phyloP scores from a whole-genome alignment of 1,284 basidiomycete genomes.

The Ceratobasidium sp. region DNA sequence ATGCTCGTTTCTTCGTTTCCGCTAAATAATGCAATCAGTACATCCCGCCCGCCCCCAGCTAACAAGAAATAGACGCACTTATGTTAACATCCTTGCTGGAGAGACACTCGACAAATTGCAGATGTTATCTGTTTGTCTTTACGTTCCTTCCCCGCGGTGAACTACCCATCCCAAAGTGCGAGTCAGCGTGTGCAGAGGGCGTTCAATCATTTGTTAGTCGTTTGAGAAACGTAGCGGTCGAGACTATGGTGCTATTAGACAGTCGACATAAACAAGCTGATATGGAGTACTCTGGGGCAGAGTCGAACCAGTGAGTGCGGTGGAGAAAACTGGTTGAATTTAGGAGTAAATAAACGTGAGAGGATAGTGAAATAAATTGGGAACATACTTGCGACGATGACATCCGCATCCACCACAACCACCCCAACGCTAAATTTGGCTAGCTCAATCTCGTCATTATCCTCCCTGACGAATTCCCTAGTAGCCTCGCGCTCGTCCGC shows the following conservation, averaged over 20 bases:
- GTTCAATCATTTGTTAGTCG: too few species aligned
- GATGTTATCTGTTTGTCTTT: slow-evolving; percentile 70
- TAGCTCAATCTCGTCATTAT: slow-evolving; percentile 9
- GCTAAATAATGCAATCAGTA: too few species aligned
- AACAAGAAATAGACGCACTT: slow-evolving; percentile 68
- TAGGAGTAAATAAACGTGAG: background rate
- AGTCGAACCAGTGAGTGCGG: background rate
- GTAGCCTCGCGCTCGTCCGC: slow-evolving; percentile 51
- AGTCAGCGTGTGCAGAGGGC: too few species aligned
- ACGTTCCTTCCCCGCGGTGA: too few species aligned
- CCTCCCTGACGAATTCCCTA: slow-evolving; percentile 31
- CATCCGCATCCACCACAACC: slow-evolving; percentile 51
- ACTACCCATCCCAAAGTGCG: too few species aligned
- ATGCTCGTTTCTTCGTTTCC: slow-evolving; percentile 89
- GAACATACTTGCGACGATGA: slow-evolving; percentile 52
- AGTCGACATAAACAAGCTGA: too few species aligned
- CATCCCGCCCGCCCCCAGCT: too few species aligned
- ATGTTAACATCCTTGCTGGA: slow-evolving; percentile 78
- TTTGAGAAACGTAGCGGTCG: slow-evolving; percentile 33
- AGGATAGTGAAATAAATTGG: background rate
- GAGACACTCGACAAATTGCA: slow-evolving; percentile 76
- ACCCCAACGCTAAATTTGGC: slow-evolving; percentile 42
- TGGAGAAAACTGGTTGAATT: background rate
- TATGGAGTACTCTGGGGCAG: slow-evolving; percentile 22
- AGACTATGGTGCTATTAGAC: too few species aligned